phyloP scores from a whole-genome alignment of 768 basidiomycete genomes.

The Naganishia randhawae region DNA sequence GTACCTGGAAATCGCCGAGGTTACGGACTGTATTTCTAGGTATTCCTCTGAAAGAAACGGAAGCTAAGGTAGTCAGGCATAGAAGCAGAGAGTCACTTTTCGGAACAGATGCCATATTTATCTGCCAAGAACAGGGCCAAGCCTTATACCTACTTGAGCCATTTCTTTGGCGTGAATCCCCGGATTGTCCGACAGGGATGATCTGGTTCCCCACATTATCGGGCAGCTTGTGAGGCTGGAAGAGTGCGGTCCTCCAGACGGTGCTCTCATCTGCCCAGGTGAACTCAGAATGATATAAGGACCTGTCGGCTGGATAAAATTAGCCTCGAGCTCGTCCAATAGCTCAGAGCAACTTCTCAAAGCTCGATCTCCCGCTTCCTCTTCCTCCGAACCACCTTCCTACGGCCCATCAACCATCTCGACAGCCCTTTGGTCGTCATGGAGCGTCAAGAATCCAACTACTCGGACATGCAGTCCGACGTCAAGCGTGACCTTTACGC shows the following conservation, averaged over 20 bases:
- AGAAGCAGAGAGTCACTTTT: not conserved
- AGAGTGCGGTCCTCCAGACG: not conserved
- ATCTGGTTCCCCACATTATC: too few species aligned
- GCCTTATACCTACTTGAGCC: not conserved
- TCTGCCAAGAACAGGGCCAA: not conserved
- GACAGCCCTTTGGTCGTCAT: not conserved
- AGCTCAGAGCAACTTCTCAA: not conserved
- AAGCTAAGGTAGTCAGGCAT: not conserved
- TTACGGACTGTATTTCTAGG: too few species aligned
- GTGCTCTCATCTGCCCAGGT: not conserved
- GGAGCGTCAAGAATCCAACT: constrained; percentile 30
- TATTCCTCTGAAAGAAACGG: too few species aligned
- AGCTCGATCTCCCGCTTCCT: constrained; percentile 9
- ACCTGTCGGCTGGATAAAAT: constrained; percentile 6
- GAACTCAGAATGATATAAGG: constrained; percentile 13
- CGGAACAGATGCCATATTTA: not conserved
- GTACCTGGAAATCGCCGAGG: too few species aligned
- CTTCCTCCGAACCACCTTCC: not conserved
- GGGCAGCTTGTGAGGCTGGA: not conserved
- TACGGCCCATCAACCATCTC: not conserved
- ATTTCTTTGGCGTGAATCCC: not conserved
- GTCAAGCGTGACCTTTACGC: constrained; percentile 11
- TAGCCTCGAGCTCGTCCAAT: not conserved
- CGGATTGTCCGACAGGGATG: not conserved
- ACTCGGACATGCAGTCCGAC: constrained; percentile 25